phyloP scores from a whole-genome alignment of 257 asterid species.

The Solanum gracilifrons region DNA sequence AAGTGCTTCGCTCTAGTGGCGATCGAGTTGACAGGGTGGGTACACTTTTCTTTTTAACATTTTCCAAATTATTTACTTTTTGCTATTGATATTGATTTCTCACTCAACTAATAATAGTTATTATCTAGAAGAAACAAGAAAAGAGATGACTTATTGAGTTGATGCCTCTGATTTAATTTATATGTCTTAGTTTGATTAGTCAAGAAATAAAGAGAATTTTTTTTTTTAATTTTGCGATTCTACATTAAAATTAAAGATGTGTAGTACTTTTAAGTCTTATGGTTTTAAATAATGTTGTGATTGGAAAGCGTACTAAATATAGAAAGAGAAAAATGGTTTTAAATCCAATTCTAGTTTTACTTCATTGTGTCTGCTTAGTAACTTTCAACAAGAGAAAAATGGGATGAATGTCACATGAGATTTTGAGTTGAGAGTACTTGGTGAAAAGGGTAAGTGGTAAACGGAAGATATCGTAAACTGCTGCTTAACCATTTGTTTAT shows the following conservation, averaged over 20 bases:
- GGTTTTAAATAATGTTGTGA: neutral
- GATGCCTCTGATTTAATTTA: neutral
- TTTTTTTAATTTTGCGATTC: no score
- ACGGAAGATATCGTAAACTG: no score
- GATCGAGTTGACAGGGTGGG: slow-evolving; percentile 59
- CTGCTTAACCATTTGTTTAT: neutral
- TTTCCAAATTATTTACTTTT: neutral
- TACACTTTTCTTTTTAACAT: neutral
- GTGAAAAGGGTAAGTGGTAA: no score
- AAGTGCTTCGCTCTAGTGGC: slow-evolving; percentile 47
- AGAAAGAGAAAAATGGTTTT: no score
- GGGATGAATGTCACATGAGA: no score
- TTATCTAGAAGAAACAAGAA: no score
- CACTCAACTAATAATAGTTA: no score
- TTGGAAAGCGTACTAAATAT: neutral
- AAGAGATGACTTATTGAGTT: neutral
- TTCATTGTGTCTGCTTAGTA: neutral
- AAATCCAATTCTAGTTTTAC: neutral
- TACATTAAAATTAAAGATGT: no score
- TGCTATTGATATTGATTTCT: neutral
- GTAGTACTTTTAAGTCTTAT: neutral
- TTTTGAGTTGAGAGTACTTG: no score
- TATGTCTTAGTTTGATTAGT: neutral
- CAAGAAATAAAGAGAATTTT: no score
- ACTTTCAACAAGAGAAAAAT: neutral